Evolutionary conservation across 73 alveolate species (phyloP).

Genomic region (Tetrahymena elliotti): DNA sequence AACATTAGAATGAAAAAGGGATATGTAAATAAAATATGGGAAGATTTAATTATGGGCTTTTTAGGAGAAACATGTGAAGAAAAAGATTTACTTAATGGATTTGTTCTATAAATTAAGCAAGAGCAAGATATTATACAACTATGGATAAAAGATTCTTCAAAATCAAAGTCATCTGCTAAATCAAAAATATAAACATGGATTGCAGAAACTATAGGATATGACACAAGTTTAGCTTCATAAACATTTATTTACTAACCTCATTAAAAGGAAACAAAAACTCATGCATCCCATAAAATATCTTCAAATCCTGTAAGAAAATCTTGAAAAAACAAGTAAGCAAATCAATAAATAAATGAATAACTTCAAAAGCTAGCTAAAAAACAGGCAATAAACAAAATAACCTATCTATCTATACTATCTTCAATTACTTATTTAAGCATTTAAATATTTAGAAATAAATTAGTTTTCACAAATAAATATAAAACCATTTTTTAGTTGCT

Average conservation of each 20-base stretch:
- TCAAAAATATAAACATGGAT: not conserved
- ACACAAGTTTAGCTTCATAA: not conserved
- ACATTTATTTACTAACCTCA: not conserved
- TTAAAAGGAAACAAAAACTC: not conserved
- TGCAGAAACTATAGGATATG: not conserved
- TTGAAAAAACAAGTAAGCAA: not conserved
- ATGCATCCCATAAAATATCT: not conserved
- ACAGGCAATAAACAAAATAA: not conserved
- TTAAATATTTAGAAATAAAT: not conserved
- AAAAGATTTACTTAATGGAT: conserved; percentile 62
- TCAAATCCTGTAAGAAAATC: not conserved
- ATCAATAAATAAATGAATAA: not conserved
- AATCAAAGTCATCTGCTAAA: not conserved
- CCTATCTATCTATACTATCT: not conserved
- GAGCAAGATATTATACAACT: conserved; percentile 40
- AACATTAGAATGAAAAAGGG: conserved; percentile 62
- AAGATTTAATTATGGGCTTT: conserved; percentile 63
- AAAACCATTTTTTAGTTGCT: too few relatives aligned
- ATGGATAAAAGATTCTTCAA: conserved; percentile 19
- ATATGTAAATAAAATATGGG: conserved; percentile 67
- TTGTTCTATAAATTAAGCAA: conserved; percentile 32
- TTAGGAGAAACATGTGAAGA: conserved; percentile 63
- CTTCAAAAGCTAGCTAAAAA: not conserved
- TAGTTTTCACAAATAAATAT: not conserved
- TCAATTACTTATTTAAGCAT: too few relatives aligned